Base-by-base conservation (phyloP, 2,329 filamentous ascomycete genomes). In the Pestalotiopsis sp. region DNA sequence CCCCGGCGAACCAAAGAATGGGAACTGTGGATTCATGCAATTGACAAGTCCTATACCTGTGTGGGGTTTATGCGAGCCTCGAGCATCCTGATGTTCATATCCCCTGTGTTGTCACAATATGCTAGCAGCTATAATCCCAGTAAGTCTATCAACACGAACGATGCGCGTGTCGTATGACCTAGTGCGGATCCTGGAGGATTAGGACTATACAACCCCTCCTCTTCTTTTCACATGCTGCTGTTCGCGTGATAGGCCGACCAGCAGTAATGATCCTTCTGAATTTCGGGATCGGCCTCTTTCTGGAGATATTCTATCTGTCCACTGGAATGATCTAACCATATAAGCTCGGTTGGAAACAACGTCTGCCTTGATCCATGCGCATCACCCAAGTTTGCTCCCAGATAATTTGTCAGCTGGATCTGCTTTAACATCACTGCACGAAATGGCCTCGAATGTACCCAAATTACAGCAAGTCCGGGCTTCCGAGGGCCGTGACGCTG, bases 401-500 rank as follows among this genome's bases (percentile, higher is more conserved):
- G 6, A 23, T 52, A 23, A 3, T 52, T n/a, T 20, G 45, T 17
- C 57, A 39, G 6, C 59, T 20, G 5, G 4, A 62, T 11, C 36
- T 6, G 38, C 20, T 45, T 62, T 25, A 31, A 38, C 25, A 57
- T 65, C 36, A 31, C 65, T 45, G 11, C 13, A 61, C 23, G 66
- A 61, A 7, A 70, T 71, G 70, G 38, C 66, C 11, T 52, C 45
- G 58, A 12, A 55, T 52, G 39, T 64, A 60, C 38, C 69, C 58
- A 69, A 70, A 36, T 38, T 72, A 25, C 71, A 70, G 52, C 71
- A 58, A 49, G 65, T 72, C 49, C 45, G 69, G n/a, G 68, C 68
- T 41, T 69, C 71, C 3, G 65, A 67, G 14, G 68, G 69, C 39
- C 64, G 57, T 64, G 71, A 72, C 23, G 52, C 69, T 36, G 31